A percentile compares a stretch with the other conserved stretches of the same genome.
Conservation (phyloP, 352 stramenopile genomes). For the Globisporangium polare region DNA sequence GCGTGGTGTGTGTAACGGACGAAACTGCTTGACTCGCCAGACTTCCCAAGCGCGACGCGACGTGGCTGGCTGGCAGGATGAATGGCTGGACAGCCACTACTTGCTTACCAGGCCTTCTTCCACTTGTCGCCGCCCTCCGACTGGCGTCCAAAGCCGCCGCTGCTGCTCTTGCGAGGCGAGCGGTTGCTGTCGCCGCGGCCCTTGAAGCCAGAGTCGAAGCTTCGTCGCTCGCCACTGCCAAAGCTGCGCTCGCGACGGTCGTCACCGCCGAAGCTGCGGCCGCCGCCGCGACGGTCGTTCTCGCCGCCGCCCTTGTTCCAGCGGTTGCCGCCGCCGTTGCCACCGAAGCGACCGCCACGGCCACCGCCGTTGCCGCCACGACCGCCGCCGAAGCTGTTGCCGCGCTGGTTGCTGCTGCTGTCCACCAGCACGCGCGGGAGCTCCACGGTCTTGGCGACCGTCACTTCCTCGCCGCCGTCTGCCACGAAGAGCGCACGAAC, state of each 20-base stretch:
- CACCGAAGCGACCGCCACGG: conserved; percentile 24
- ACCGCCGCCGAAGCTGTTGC: conserved; percentile 21
- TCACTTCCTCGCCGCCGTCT: conserved; percentile 26
- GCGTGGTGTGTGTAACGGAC: not conserved
- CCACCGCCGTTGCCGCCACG: conserved; percentile 23
- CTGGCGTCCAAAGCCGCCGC: conserved; percentile 27
- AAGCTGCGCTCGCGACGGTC: no score
- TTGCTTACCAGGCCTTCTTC: conserved; percentile 24
- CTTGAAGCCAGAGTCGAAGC: conserved; percentile 50
- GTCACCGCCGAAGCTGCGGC: conserved; percentile 14
- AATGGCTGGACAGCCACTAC: not conserved
- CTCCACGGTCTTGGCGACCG: conserved; percentile 42
- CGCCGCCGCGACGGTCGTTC: conserved; percentile 22
- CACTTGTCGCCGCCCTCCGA: conserved; percentile 33
- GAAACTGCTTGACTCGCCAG: conserved; percentile 4
- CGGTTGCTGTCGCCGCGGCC: conserved; percentile 18
- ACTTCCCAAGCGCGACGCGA: not conserved
- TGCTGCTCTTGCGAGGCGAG: conserved; percentile 19
- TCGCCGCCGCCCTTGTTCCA: conserved; percentile 26
- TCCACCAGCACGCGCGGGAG: conserved; percentile 57
- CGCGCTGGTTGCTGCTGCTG: conserved; percentile 15
- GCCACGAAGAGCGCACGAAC: conserved; percentile 42
- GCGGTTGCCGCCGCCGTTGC: conserved; percentile 22
- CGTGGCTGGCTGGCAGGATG: not conserved
- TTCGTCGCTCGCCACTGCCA: conserved; percentile 14